phyloP scores from a whole-genome alignment of 805 yeast species.

The Hyphopichia homilentoma region DNA sequence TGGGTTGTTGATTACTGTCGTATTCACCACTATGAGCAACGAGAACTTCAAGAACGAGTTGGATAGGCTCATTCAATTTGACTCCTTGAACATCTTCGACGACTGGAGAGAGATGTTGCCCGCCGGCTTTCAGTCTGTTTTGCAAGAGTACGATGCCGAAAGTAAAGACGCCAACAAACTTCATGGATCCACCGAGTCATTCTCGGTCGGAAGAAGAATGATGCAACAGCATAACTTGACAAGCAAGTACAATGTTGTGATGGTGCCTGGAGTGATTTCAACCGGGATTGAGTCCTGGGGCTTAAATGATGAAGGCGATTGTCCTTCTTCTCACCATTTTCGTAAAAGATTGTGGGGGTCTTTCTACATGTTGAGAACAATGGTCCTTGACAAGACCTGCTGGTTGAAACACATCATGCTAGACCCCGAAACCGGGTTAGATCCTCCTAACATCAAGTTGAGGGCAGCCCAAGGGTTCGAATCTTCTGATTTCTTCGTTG shows the following conservation, averaged over 20 bases:
- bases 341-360: slow-evolving; percentile 96
- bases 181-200: slow-evolving; percentile 69
- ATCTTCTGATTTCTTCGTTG: slow-evolving; percentile 92
- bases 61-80: slow-evolving; percentile 51
- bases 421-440: slow-evolving; percentile 88
- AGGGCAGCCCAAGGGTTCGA: slow-evolving; percentile 96
- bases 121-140: slow-evolving; percentile 51
- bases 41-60: slow-evolving; percentile 41
- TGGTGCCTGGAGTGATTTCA: slow-evolving; percentile 95
- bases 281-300: slow-evolving; percentile 97
- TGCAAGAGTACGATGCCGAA: slow-evolving; percentile 51
- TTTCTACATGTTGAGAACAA: slow-evolving; percentile 87
- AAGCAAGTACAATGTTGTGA: slow-evolving; percentile 72
- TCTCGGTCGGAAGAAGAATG: slow-evolving; percentile 78
- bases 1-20: slow-evolving; percentile 63
- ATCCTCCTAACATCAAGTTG: slow-evolving; percentile 76
- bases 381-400: slow-evolving; percentile 87
- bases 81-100: slow-evolving; percentile 54
- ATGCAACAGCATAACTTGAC: slow-evolving; percentile 45
- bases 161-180: slow-evolving; percentile 21
- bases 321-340: slow-evolving; percentile 82
- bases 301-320: slow-evolving; percentile 64
- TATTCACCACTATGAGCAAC: slow-evolving; percentile 44
- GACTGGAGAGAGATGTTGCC: slow-evolving; percentile 81
- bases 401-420: slow-evolving; percentile 91